Evolutionary conservation across 768 basidiomycete species (phyloP).

Genomic region (Daedaleopsis nitida): DNA sequence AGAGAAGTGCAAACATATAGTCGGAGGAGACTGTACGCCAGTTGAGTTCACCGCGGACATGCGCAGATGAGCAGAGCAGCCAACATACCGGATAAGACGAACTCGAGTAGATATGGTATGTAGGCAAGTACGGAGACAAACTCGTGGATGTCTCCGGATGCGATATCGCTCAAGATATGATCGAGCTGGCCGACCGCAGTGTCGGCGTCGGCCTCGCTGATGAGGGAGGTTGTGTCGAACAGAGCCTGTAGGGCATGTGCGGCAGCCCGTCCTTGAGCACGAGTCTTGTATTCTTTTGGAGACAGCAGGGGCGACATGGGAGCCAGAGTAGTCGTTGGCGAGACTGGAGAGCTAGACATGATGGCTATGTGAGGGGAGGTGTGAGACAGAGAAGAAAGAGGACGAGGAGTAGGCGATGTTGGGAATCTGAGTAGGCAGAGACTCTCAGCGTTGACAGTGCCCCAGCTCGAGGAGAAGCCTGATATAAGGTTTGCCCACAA

Average conservation of each 20-base stretch:
- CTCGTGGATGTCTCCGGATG: background rate
- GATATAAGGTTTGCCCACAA: background rate
- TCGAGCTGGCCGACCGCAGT: background rate
- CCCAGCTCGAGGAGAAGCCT: background rate
- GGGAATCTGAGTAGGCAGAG: background rate
- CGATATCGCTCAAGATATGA: background rate
- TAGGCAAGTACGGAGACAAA: background rate
- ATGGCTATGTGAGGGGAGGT: no score
- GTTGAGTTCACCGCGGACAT: background rate
- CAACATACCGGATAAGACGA: slow-evolving; percentile 10
- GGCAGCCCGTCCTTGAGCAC: background rate
- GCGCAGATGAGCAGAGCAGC: background rate
- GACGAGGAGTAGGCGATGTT: background rate
- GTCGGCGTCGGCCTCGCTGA: background rate
- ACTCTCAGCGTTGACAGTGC: background rate
- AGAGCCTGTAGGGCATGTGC: background rate
- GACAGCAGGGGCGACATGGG: background rate
- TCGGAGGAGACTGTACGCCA: background rate
- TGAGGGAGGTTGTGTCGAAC: background rate
- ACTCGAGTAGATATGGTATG: slow-evolving; percentile 9
- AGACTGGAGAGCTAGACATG: background rate
- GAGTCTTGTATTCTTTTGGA: background rate
- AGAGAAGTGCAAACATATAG: background rate
- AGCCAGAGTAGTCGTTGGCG: background rate
- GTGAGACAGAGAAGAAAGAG: no score